Percentiles rank a stretch among this genome's conserved stretches.
These are phyloP conservation scores for Annulohypoxylon stygium DNA, from an alignment of 495 filamentous ascomycete genomes.

Conservation along the genomic window DNA sequence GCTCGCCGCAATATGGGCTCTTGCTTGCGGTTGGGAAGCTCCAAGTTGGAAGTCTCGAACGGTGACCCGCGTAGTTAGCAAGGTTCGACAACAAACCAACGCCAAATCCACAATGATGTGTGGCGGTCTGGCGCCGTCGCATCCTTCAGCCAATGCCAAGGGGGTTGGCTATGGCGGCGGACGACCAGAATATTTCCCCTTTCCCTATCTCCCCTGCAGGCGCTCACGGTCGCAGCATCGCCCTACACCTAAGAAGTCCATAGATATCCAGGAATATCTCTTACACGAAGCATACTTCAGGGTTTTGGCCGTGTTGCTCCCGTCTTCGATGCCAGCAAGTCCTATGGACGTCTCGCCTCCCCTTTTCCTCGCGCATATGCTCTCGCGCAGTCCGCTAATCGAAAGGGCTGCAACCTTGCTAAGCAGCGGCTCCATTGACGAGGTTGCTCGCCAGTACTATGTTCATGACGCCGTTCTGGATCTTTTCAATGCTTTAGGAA, in stretches of 20 bases:
- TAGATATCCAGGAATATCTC: background rate
- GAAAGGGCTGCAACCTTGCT: slow-evolving; percentile 48
- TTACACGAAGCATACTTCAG: slow-evolving; percentile 21
- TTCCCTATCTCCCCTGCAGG: background rate
- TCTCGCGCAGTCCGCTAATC: slow-evolving; percentile 54
- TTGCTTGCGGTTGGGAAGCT: slow-evolving; percentile 50
- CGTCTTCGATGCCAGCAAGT: background rate
- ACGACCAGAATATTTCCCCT: background rate
- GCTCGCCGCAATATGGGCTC: slow-evolving; percentile 51
- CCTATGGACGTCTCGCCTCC: slow-evolving; percentile 40
- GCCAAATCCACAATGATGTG: background rate
- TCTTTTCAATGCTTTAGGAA: slow-evolving; percentile 44
- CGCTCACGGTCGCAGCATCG: background rate
- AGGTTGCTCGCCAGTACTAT: slow-evolving; percentile 34
- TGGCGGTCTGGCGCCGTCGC: background rate
- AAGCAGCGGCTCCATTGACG: slow-evolving; percentile 49
- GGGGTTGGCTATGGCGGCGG: slow-evolving; percentile 42
- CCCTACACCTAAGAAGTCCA: background rate
- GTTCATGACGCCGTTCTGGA: slow-evolving; percentile 48
- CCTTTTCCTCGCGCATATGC: slow-evolving; percentile 37
- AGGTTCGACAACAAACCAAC: slow-evolving; percentile 21
- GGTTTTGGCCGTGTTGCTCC: slow-evolving; percentile 31
- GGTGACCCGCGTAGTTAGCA: slow-evolving; percentile 17
- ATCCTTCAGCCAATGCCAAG: slow-evolving; percentile 10
- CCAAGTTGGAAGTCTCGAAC: slow-evolving; percentile 7